Conservation (phyloP, 441 rosid genomes). For the Aleurites moluccanus region DNA sequence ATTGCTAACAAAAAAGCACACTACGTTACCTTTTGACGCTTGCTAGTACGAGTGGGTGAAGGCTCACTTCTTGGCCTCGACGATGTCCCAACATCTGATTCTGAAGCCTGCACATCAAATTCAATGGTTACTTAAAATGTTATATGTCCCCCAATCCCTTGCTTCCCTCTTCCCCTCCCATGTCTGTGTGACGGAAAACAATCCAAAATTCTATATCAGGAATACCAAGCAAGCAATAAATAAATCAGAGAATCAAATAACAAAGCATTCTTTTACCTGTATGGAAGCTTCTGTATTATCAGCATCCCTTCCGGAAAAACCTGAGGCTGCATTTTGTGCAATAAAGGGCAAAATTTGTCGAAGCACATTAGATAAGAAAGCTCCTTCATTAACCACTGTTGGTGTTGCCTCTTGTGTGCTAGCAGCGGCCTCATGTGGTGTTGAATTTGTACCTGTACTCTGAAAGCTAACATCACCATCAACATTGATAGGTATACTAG, state of each 20-base stretch:
- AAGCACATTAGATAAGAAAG: constrained; percentile 2
- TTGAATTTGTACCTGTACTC: background rate
- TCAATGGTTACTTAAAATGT: background rate
- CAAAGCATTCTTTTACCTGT: background rate
- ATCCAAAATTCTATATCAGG: background rate
- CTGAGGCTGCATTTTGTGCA: background rate
- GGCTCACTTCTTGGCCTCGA: background rate
- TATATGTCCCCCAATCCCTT: background rate
- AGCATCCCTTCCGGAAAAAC: background rate
- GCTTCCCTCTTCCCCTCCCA: background rate
- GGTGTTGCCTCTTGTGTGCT: background rate
- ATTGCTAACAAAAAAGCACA: background rate
- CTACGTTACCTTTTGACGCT: background rate
- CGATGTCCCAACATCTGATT: background rate
- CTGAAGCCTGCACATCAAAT: background rate
- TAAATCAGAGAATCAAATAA: background rate
- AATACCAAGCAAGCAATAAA: background rate
- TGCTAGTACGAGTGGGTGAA: background rate
- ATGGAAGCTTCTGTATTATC: background rate
- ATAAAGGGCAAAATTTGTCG: constrained; percentile 3
- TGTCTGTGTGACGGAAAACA: background rate
- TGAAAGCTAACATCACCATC: background rate
- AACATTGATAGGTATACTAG: background rate
- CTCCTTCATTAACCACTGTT: background rate
- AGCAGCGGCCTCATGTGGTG: background rate